phyloP scores from a whole-genome alignment of 805 yeast genomes.

The Nakazawaea peltata region DNA sequence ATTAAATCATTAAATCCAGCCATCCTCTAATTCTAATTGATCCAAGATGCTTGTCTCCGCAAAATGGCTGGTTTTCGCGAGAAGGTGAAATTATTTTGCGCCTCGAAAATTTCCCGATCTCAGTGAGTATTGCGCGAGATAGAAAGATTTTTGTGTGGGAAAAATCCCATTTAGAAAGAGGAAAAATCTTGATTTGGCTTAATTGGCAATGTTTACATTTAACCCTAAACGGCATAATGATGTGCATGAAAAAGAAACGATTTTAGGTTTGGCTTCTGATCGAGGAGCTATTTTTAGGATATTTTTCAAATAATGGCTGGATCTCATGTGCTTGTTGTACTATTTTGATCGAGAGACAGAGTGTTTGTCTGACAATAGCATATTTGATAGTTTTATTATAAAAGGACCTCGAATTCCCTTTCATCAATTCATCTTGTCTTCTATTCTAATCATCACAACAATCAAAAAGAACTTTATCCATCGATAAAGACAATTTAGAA shows the following conservation, averaged over 20 bases:
- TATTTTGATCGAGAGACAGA: neutral
- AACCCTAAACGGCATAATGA: conserved; percentile 11
- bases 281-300: conserved; percentile 8
- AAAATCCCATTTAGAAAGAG: conserved; percentile 5
- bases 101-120: neutral
- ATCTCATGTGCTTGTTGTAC: too few species aligned
- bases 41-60: neutral
- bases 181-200: conserved; percentile 13
- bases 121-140: neutral
- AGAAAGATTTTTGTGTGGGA: neutral
- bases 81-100: too few species aligned
- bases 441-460: neutral
- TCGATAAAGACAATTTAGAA: too few species aligned
- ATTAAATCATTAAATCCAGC: conserved; percentile 9
- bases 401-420: neutral
- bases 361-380: too few species aligned
- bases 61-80: conserved; percentile 7
- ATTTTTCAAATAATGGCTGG: neutral
- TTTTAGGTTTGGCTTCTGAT: too few species aligned
- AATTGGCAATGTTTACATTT: conserved; percentile 15
- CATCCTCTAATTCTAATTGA: neutral
- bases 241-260: conserved; percentile 1
- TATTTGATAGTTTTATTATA: too few species aligned
- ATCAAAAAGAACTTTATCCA: too few species aligned
- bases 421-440: neutral